Evolutionary conservation across 805 yeast species (phyloP).

Genomic region (Nakazawaea ambrosiae): DNA sequence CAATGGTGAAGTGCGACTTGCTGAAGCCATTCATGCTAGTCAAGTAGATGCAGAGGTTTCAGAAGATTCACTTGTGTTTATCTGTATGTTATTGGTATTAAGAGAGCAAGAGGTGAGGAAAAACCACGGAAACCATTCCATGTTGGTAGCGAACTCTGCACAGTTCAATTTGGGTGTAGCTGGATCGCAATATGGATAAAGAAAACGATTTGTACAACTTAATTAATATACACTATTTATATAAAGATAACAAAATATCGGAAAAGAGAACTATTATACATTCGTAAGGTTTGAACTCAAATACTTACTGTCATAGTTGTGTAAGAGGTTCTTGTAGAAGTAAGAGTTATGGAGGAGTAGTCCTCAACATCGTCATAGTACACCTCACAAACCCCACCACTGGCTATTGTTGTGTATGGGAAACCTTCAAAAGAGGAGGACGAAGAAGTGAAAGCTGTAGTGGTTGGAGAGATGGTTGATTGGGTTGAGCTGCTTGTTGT

Average conservation of each 20-base stretch:
- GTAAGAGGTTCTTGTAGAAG: constrained; percentile 7
- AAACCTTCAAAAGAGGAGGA: constrained; percentile 5
- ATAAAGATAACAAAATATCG: no score
- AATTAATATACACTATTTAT: no score
- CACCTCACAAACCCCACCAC: constrained; percentile 26
- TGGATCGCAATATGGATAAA: no score
- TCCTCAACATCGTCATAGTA: constrained; percentile 27
- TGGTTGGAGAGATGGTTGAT: constrained; percentile 11
- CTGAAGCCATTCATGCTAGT: no score
- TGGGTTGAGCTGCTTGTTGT: constrained; percentile 6
- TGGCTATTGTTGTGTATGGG: constrained; percentile 24
- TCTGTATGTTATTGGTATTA: background rate
- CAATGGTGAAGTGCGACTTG: no score
- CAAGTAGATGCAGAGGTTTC: no score
- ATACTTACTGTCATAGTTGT: constrained; percentile 9
- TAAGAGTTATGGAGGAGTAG: constrained; percentile 7
- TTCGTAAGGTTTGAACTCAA: no score
- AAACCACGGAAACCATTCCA: no score
- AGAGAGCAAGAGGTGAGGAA: background rate
- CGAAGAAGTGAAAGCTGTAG: constrained; percentile 13
- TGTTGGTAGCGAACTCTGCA: no score
- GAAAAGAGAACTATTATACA: no score
- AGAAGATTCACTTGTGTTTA: background rate
- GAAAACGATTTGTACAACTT: no score
- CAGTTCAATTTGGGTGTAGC: no score